Evolutionary conservation across 1,284 basidiomycete species (phyloP).

Genomic region (Mycena sp.): DNA sequence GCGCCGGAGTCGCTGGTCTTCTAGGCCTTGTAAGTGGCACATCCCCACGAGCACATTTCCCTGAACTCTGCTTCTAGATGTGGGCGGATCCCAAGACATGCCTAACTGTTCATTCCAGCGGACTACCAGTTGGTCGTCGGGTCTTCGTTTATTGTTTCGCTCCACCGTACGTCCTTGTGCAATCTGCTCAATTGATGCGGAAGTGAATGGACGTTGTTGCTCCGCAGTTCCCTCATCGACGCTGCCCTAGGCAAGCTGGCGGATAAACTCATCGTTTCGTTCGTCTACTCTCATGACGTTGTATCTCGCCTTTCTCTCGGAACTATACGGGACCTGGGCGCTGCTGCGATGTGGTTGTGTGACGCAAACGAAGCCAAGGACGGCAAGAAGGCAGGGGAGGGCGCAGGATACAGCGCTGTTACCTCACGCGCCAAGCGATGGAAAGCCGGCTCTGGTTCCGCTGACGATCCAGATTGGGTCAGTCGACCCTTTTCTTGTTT

Average conservation of each 20-base stretch:
- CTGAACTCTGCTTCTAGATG: slow-evolving; percentile 58
- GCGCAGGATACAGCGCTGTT: slow-evolving; percentile 67
- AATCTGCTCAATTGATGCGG: slow-evolving; percentile 10
- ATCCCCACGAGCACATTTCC: background rate
- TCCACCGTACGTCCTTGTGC: slow-evolving; percentile 67
- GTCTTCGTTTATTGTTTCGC: slow-evolving; percentile 85
- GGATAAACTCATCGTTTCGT: slow-evolving; percentile 73
- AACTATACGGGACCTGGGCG: slow-evolving; percentile 79
- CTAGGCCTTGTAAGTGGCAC: slow-evolving; percentile 69
- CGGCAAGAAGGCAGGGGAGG: slow-evolving; percentile 40
- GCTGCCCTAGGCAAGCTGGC: slow-evolving; percentile 63
- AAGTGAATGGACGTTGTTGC: too few relatives aligned
- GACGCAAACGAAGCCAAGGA: slow-evolving; percentile 63
- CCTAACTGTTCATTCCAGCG: slow-evolving; percentile 74
- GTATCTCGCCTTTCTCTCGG: slow-evolving; percentile 83
- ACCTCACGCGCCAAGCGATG: slow-evolving; percentile 66
- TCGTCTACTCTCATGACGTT: slow-evolving; percentile 85
- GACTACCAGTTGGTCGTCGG: slow-evolving; percentile 71
- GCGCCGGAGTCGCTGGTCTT: slow-evolving; percentile 84
- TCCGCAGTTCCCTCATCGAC: slow-evolving; percentile 65
- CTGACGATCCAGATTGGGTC: slow-evolving; percentile 75
- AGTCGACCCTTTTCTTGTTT: slow-evolving; percentile 32
- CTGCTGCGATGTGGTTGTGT: slow-evolving; percentile 81
- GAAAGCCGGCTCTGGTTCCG: slow-evolving; percentile 62
- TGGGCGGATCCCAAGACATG: slow-evolving; percentile 86